Conservation (phyloP, 305 asterid species). For the Solanum hybrid region DNA sequence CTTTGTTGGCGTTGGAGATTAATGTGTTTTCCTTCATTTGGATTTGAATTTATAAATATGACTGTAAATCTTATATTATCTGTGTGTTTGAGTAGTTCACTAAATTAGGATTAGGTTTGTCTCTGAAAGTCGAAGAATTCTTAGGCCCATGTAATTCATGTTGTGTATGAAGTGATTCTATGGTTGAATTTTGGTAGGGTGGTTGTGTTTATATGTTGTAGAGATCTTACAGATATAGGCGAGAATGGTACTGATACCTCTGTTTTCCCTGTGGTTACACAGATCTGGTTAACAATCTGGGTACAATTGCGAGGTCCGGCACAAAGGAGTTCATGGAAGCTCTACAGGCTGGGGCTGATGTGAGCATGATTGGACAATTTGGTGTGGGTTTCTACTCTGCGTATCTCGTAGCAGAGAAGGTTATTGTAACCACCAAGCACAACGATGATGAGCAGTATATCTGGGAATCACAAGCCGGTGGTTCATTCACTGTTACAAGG, state of each 20-base stretch:
- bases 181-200: not conserved
- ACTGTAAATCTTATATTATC: not conserved
- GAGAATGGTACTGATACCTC: not conserved
- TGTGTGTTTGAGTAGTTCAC: not conserved
- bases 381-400: constrained; percentile 54
- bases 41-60: not conserved
- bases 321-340: constrained; percentile 62
- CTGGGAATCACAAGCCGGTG: constrained; percentile 53
- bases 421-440: constrained; percentile 45
- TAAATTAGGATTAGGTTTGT: not conserved
- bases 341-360: constrained; percentile 55
- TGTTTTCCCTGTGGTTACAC: not conserved
- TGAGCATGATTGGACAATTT: constrained; percentile 51
- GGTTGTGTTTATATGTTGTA: not conserved
- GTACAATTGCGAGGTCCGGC: constrained; percentile 58
- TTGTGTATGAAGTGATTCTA: not conserved
- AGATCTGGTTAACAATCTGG: constrained; percentile 54
- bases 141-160: not conserved
- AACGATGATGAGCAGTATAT: constrained; percentile 53
- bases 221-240: not conserved
- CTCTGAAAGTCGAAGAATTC: not conserved
- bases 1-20: not conserved
- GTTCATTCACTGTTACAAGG: constrained; percentile 41
- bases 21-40: not conserved
- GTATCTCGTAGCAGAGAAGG: constrained; percentile 46